A percentile compares a stretch with the other conserved stretches of the same genome.
phyloP scores from a whole-genome alignment of 2,329 filamentous ascomycete genomes.

The Zymoseptoria pseudotritici region DNA sequence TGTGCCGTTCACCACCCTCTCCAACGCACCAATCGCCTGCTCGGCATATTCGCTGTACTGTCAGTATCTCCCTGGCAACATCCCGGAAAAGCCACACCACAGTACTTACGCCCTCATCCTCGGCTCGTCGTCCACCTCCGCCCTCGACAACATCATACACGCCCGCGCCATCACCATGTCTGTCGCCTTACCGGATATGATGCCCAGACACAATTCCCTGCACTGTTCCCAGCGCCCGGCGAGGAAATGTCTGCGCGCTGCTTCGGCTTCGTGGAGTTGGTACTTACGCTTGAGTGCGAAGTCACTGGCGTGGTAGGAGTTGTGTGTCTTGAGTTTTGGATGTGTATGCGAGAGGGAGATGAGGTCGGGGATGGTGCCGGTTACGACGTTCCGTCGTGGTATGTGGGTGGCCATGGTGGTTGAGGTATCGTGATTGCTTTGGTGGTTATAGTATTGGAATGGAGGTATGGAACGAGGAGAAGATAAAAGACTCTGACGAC shows the following conservation, averaged over 20 bases:
- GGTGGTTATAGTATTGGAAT: not conserved
- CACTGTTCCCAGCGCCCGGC: not conserved
- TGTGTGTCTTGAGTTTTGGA: not conserved
- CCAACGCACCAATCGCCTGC: not conserved
- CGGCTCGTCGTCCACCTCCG: slow-evolving; percentile 1
- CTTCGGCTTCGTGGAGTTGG: not conserved
- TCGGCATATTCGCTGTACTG: not conserved
- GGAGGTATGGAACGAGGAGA: not conserved
- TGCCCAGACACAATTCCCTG: not conserved
- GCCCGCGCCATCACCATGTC: not conserved
- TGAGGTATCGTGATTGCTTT: not conserved
- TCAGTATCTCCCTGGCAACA: not conserved
- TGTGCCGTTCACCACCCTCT: not conserved
- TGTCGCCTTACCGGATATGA: not conserved
- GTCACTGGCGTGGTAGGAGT: not conserved
- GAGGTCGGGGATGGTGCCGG: not conserved
- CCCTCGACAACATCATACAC: not conserved
- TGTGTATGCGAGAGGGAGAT: not conserved
- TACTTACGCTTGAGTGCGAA: not conserved
- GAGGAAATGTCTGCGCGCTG: not conserved
- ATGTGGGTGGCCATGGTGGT: not conserved
- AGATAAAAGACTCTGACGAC: not conserved
- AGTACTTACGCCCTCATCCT: slow-evolving; percentile 2
- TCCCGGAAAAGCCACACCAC: not conserved
- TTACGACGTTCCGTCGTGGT: not conserved